Conservation (phyloP, 2,329 filamentous ascomycete species). For the Venturia pyrina region DNA sequence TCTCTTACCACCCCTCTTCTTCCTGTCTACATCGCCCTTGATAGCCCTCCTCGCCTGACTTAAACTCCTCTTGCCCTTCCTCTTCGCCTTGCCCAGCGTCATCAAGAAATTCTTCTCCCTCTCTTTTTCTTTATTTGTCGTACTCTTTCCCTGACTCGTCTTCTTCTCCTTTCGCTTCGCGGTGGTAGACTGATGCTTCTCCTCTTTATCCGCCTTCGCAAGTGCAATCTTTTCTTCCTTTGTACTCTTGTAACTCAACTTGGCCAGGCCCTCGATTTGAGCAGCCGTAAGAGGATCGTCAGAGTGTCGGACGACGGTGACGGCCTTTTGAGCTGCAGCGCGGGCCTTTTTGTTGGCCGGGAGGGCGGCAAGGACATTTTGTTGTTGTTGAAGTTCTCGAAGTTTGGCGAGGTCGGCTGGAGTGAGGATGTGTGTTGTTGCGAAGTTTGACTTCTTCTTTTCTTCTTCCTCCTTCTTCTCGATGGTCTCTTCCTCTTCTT, state of each 20-base stretch:
- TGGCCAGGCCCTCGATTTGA: constrained; percentile 80
- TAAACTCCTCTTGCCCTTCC: constrained; percentile 89
- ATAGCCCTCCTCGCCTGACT: constrained; percentile 74
- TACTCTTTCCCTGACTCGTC: constrained; percentile 81
- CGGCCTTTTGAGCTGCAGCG: not conserved
- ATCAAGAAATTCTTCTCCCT: constrained; percentile 98
- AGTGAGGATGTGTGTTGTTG: constrained; percentile 89
- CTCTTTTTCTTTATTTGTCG: constrained; percentile 94
- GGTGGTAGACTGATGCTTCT: constrained; percentile 76
- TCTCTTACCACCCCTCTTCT: constrained; percentile 73
- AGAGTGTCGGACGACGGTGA: constrained; percentile 22
- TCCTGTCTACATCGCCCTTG: constrained; percentile 69
- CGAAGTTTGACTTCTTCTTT: constrained; percentile 53
- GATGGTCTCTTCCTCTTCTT: not conserved
- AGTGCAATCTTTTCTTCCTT: constrained; percentile 82
- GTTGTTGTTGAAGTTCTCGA: constrained; percentile 69
- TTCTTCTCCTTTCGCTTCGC: constrained; percentile 82
- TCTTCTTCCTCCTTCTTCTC: constrained; percentile 26
- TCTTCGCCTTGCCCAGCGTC: constrained; percentile 92
- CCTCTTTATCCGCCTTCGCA: constrained; percentile 72
- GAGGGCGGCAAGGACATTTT: constrained; percentile 56
- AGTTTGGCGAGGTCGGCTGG: constrained; percentile 94
- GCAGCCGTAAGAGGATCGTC: constrained; percentile 86
- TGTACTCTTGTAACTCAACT: constrained; percentile 67
- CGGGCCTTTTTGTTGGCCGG: constrained; percentile 29